Conservation (phyloP, 805 yeast genomes). For the Tetrapisispora taiwanensis region DNA sequence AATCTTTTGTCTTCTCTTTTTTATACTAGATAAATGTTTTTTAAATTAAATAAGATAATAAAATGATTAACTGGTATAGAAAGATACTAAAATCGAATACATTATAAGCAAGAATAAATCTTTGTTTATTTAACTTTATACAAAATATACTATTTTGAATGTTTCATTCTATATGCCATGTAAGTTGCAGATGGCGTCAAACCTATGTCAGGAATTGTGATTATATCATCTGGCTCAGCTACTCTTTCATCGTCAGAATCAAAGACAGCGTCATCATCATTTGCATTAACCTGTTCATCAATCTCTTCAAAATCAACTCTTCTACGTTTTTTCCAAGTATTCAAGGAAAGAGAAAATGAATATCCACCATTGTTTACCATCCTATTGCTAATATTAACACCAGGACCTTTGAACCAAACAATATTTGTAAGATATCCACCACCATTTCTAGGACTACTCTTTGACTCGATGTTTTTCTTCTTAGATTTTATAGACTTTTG, state of each 20-base stretch:
- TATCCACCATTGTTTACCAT: constrained; percentile 21
- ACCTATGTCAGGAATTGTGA: constrained; percentile 18
- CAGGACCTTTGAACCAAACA: constrained; percentile 64
- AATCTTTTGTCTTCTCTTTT: neutral
- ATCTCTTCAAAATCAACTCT: constrained; percentile 19
- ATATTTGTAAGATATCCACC: constrained; percentile 31
- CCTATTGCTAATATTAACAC: constrained; percentile 38
- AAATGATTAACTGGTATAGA: neutral
- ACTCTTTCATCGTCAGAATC: constrained; percentile 12
- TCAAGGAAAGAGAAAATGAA: constrained; percentile 9
- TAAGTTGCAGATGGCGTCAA: constrained; percentile 63
- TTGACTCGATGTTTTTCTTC: constrained; percentile 16
- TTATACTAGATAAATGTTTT: too few relatives aligned
- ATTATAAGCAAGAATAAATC: too few relatives aligned
- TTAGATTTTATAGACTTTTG: constrained; percentile 27
- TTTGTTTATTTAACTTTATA: neutral
- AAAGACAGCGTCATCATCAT: constrained; percentile 3
- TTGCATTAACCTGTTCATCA: constrained; percentile 12
- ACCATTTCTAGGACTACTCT: constrained; percentile 15
- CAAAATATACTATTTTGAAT: neutral
- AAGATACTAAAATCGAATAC: neutral
- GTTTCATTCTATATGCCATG: constrained; percentile 46
- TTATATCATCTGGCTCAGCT: constrained; percentile 15
- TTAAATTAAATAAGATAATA: neutral
- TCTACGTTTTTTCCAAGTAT: constrained; percentile 19